Evolutionary conservation across 805 yeast genomes (phyloP), one percentile per base, ranked within the genome.

Genomic region (Schwanniomyces vanrijiae): DNA sequence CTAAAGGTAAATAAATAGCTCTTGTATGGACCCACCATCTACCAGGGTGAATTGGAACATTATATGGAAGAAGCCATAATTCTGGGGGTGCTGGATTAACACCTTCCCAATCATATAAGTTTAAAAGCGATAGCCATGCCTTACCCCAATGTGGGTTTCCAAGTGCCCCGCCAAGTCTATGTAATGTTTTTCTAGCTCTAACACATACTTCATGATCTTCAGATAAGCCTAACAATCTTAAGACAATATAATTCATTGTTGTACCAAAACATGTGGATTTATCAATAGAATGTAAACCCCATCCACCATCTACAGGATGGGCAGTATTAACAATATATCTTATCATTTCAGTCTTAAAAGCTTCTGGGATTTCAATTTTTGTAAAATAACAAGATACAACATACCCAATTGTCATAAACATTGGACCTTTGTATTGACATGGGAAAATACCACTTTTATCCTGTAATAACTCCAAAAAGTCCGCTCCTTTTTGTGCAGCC

Each of bases 1-100:
- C 92, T 57, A 92, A 70, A 0, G 98, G 91, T 28, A 88, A 65
- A 58, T 91, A 94, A 19, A 94, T 88, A 0, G 94, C 96, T 47
- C 99, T 75, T 0, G 97, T 91, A 60, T 94, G 99, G 19, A 92
- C 97, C 99, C 99, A 94, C 99, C 98, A 94, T 61, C 88, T 80
- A 29, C 91, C 95, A 1, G 99, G 99, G 60, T 94, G 98, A 35
- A 90, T 73, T 0, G 96, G 96, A 1, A 86, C 58, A 42, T 75
- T 61, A 51, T 90, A 88, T 1, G 99, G 99, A 37, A 92, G 65
- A 48, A 86, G 66, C 94, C 96, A 94, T 42, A 90, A 68, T 61
- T 94, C 99, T 1, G 97, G 92, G 2, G 99, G 99, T 1, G 97
- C 96, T 2, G 99, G 99, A 56, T 94, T 94, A 4, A 92, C 96